phyloP scores from a whole-genome alignment of 257 asterid genomes.

The Apocynum venetum region DNA sequence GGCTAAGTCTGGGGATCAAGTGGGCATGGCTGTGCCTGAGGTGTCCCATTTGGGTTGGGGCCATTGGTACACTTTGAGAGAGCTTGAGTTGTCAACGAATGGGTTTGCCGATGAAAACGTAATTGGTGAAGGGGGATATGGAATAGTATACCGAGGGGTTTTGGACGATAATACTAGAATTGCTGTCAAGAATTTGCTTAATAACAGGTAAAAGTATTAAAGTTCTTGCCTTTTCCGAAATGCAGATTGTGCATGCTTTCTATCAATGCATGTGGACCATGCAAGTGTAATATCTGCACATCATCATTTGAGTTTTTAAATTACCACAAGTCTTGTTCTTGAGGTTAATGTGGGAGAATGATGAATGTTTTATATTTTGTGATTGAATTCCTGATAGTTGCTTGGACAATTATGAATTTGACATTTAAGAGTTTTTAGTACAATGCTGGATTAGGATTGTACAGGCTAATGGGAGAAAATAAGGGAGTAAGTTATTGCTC shows the following conservation, averaged over 20 bases:
- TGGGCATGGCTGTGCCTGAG: constrained; percentile 53
- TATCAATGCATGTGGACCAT: constrained; percentile 16
- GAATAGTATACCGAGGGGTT: constrained; percentile 75
- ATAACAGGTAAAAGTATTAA: constrained; percentile 53
- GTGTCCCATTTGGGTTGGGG: constrained; percentile 99
- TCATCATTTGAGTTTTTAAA: background rate
- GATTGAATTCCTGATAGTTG: background rate
- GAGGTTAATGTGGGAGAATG: background rate
- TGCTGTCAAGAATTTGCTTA: constrained; percentile 88
- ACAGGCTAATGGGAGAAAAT: background rate
- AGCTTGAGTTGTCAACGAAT: constrained; percentile 67
- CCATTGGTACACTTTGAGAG: constrained; percentile 87
- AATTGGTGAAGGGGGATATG: constrained; percentile 96
- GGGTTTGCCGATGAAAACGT: constrained; percentile 75
- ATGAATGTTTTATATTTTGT: background rate
- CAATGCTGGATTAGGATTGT: background rate
- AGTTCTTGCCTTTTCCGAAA: constrained; percentile 7
- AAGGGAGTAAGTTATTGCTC: background rate
- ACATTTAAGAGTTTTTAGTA: background rate
- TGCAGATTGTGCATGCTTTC: constrained; percentile 3
- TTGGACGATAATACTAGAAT: constrained; percentile 51
- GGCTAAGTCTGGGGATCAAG: constrained; percentile 36
- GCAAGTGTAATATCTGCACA: constrained; percentile 6
- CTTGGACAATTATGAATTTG: constrained; percentile 4
- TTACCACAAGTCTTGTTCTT: background rate